Evolutionary conservation across 2,329 filamentous ascomycete genomes (phyloP), one percentile per base, ranked within the genome.

Genomic region (Didymella pinodella): DNA sequence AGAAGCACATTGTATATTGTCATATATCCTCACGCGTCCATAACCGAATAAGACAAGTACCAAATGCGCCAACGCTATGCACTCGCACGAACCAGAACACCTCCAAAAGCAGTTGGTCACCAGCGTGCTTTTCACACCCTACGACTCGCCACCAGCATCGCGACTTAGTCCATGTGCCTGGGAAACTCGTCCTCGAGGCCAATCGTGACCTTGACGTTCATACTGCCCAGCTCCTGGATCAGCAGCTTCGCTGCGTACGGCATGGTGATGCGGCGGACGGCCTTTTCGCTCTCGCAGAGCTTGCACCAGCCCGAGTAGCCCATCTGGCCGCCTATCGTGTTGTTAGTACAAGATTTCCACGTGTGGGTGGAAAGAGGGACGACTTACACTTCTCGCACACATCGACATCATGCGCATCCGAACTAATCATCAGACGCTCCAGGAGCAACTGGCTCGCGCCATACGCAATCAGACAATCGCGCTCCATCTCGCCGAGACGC

Each of bases 381-480:
- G 10, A 64, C 65, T 59, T 59, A 69, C 95, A 99, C 56, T 85
- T 85, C 80, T 97, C 93, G 79, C 96, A 99, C 55, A 99, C 91
- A 75, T 99, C 95, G 48, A 98, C 91, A 66, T 91, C 85, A 64
- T 95, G 92, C 11, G 90, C 92, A 79, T 99, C 95, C 1, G 91
- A 96, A 63, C 90, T 93, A 62, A 96, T 86, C 96, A 99, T 99
- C 60, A 99, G 82, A 36, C 95, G 88, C 79, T 99, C 95, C 3
- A 98, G 84, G 31, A 99, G 83, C 34, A 99, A 84, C 78, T 99
- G 95, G 53, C 89, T 93, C 8, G 95, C 95, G 1, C 95, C 95
- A 76, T 99, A 99, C 10, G 95, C 95, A 68, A 99, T 98, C 63
- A 99, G 78, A 79, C 95, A 99, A 82, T 99, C 95, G 69, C 95